A percentile compares a stretch with the other conserved stretches of the same genome.
Conservation (phyloP, 257 asterid species). For the Echium plantagineum region DNA sequence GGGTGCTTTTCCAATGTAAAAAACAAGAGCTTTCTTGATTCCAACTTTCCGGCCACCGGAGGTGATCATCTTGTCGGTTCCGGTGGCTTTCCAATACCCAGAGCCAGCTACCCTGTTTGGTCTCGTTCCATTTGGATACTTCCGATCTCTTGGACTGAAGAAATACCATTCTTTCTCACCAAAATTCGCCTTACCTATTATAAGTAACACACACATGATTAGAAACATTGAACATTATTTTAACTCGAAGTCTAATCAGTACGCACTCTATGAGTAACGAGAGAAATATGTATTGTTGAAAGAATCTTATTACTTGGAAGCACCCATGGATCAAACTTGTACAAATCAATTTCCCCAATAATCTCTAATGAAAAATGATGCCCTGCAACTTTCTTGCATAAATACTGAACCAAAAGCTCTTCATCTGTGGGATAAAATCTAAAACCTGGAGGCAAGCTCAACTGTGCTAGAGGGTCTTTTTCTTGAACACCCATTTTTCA, state of each 20-base stretch:
- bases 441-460: conserved; percentile 80
- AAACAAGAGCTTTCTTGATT: conserved; percentile 34
- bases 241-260: too few species aligned
- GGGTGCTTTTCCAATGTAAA: conserved; percentile 13
- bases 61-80: conserved; percentile 55
- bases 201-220: not conserved
- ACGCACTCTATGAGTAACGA: too few species aligned
- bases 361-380: conserved; percentile 44
- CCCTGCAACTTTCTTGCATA: conserved; percentile 71
- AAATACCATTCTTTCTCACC: conserved; percentile 94
- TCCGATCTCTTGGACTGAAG: conserved; percentile 76
- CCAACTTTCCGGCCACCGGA: conserved; percentile 72
- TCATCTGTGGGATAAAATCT: conserved; percentile 85
- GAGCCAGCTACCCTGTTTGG: conserved; percentile 84
- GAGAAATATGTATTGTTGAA: too few species aligned
- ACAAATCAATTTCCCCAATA: conserved; percentile 65
- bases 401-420: conserved; percentile 68
- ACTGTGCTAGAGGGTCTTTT: conserved; percentile 58
- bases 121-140: conserved; percentile 88
- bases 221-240: too few species aligned
- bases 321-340: conserved; percentile 77
- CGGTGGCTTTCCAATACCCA: conserved; percentile 96
- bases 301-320: conserved; percentile 57
- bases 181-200: conserved; percentile 55
- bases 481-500: conserved; percentile 56